Evolutionary conservation across 169 alveolate species (phyloP).

Genomic region (Hammondia hammondi): DNA sequence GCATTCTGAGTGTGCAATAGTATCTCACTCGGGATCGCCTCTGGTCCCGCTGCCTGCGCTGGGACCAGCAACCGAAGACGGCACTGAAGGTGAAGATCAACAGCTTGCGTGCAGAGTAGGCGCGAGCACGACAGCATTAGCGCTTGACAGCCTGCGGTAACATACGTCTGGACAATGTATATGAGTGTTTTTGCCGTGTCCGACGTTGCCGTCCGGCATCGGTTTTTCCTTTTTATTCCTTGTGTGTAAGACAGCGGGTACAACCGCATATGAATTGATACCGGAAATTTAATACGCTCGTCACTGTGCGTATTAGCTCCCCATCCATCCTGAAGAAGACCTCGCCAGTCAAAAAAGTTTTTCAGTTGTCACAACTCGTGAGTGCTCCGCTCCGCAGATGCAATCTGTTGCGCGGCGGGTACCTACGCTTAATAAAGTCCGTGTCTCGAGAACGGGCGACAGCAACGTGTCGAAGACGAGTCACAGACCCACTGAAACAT

Average conservation of each 20-base stretch:
- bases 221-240: too few relatives aligned
- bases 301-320: too few relatives aligned
- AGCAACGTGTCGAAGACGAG: too few relatives aligned
- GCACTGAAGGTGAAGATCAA: background rate
- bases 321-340: too few relatives aligned
- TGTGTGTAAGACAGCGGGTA: too few relatives aligned
- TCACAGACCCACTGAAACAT: too few relatives aligned
- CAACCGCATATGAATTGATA: too few relatives aligned
- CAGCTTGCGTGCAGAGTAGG: background rate
- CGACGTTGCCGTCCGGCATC: too few relatives aligned
- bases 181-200: background rate
- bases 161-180: background rate
- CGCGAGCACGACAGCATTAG: background rate
- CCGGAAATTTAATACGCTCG: too few relatives aligned
- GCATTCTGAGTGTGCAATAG: background rate
- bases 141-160: background rate
- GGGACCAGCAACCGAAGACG: background rate
- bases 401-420: background rate
- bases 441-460: too few relatives aligned
- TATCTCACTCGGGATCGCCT: background rate
- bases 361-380: too few relatives aligned
- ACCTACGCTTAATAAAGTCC: background rate
- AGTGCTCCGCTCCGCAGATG: background rate
- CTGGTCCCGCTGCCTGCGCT: conserved; percentile 10
- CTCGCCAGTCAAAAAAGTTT: too few relatives aligned